Percentiles rank a stretch among this genome's conserved stretches.
Evolutionary conservation across 2,329 filamentous ascomycete species (phyloP).

Genomic region (Zymoseptoria pseudotritici): DNA sequence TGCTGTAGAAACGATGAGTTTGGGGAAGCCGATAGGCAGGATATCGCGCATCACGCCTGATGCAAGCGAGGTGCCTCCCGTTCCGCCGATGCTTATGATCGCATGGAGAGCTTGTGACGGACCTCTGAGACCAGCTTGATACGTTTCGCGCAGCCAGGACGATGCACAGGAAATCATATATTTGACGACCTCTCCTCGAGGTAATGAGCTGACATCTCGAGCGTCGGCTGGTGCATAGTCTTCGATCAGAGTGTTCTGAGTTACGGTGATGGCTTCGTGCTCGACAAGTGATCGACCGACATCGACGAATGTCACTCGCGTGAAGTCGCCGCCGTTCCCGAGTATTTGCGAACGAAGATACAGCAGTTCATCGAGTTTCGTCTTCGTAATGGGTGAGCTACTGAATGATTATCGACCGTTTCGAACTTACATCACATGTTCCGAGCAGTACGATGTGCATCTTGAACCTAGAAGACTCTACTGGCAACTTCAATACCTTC

Average conservation of each 20-base stretch:
- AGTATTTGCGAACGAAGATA: conserved; percentile 46
- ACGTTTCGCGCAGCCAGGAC: conserved; percentile 33
- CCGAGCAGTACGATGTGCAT: conserved; percentile 49
- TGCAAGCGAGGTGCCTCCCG: conserved; percentile 53
- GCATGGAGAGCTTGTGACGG: conserved; percentile 31
- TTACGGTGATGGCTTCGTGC: conserved; percentile 43
- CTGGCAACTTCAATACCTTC: background rate
- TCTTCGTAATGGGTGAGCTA: conserved; percentile 28
- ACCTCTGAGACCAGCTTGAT: conserved; percentile 14
- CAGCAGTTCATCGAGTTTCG: conserved; percentile 53
- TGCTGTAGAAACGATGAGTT: conserved; percentile 63
- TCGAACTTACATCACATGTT: conserved; percentile 46
- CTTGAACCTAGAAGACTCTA: conserved; percentile 13
- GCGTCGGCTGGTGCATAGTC: conserved; percentile 21
- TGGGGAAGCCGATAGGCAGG: conserved; percentile 60
- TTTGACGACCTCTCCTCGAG: conserved; percentile 51
- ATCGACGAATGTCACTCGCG: conserved; percentile 45
- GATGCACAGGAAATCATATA: conserved; percentile 47
- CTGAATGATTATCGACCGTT: background rate
- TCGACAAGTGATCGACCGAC: conserved; percentile 43
- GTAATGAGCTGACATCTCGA: conserved; percentile 32
- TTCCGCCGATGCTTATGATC: conserved; percentile 55
- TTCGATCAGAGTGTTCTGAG: conserved; percentile 38
- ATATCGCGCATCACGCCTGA: conserved; percentile 54
- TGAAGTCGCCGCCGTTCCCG: conserved; percentile 18